Conservation (phyloP, 2,329 filamentous ascomycete species). For the Trichoderma guizhouense region DNA sequence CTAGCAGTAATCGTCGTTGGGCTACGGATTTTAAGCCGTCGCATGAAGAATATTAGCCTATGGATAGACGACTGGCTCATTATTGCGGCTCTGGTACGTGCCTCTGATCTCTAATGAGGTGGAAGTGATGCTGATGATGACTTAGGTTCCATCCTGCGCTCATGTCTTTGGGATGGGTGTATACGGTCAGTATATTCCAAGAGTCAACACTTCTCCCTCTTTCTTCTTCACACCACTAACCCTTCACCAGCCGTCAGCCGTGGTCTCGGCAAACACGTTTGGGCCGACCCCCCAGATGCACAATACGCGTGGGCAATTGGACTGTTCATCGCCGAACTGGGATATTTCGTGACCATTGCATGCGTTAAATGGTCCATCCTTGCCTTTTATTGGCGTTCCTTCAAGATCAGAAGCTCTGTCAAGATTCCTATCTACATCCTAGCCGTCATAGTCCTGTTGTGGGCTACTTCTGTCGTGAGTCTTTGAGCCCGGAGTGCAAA, state of each 20-base stretch:
- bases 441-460: constrained; percentile 19
- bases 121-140: not conserved
- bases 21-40: constrained; percentile 23
- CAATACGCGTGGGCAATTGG: constrained; percentile 22
- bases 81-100: constrained; percentile 23
- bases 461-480: constrained; percentile 25
- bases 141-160: constrained; percentile 16
- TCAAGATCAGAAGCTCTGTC: constrained; percentile 23
- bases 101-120: no score
- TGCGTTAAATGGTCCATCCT: constrained; percentile 27
- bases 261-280: constrained; percentile 26
- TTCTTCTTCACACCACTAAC: not conserved
- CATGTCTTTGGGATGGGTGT: constrained; percentile 21
- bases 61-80: constrained; percentile 29
- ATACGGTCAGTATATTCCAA: constrained; percentile 21
- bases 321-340: constrained; percentile 25
- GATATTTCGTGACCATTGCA: constrained; percentile 22
- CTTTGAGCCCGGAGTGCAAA: not conserved
- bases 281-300: constrained; percentile 23
- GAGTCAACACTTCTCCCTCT: not conserved
- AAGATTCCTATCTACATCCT: constrained; percentile 22
- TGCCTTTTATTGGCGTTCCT: constrained; percentile 27
- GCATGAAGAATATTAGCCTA: constrained; percentile 20
- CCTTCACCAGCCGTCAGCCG: constrained; percentile 21
- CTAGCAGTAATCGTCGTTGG: constrained; percentile 21